Evolutionary conservation across 495 filamentous ascomycete genomes (phyloP), one percentile per base, ranked within the genome.

Genomic region (Astrothelium macrocarpum): DNA sequence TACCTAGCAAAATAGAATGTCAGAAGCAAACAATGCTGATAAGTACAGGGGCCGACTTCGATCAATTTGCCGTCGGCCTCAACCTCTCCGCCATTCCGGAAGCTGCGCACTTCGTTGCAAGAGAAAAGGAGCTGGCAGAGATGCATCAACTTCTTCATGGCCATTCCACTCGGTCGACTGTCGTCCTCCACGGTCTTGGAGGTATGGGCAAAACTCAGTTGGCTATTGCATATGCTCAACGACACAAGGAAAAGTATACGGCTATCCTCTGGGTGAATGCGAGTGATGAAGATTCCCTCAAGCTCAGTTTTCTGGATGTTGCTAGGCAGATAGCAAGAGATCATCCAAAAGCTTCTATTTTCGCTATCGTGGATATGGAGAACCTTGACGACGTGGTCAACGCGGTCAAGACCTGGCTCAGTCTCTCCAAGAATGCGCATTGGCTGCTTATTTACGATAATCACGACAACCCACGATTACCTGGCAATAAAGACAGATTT

Each of bases 371-470:
- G 11, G 49, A 67, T 61, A 28, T 67, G 23, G 42, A 42, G 14
- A 32, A 26, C 42, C 62, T 63, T 9, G 56, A 65, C 59, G 59
- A 39, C 18, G 59, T 72, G 46, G 64, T 74, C n/a, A 64, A 53
- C 56, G 65, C 64, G 26, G 67, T 76, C 36, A 61, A 67, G 53
- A 53, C 67, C 20, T 80, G 77, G 78, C 73, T 80, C 43, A 59
- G 64, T 60, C 64, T 59, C 32, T 61, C 67, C 25, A 69, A 68
- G 9, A 80, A 80, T 65, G 65, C 23, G 31, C 56, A 66, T 53
- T 79, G 75, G 77, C 72, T 79, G 26, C 64, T 78, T 18, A 67
- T 79, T 32, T 73, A 73, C 53, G 76, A 78, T 66, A 79, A 79
- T 64, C 69, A 76, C 53, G 74, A 79, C 66, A 63, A 69, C 59